These are phyloP conservation scores for Cryptosporidium tyzzeri DNA, from an alignment of 169 alveolate species.

Conservation along the genomic window DNA sequence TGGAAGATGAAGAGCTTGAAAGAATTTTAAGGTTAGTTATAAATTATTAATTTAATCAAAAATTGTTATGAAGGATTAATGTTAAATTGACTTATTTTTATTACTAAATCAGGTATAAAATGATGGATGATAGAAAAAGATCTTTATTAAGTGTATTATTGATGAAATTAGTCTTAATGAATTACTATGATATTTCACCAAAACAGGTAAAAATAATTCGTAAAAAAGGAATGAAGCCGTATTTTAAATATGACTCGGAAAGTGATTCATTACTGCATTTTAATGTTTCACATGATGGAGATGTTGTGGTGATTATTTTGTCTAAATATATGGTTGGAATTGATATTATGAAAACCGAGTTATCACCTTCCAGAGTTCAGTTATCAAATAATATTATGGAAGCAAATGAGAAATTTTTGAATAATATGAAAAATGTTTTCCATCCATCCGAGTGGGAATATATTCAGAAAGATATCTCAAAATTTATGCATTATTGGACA, in stretches of 20 bases:
- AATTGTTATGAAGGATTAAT: background rate
- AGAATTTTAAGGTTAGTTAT: constrained; percentile 30
- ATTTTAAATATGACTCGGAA: background rate
- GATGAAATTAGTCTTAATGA: background rate
- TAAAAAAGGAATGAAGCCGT: constrained; percentile 31
- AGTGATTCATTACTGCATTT: constrained; percentile 4
- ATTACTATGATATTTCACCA: constrained; percentile 31
- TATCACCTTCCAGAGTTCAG: constrained; percentile 19
- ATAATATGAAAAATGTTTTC: constrained; percentile 32
- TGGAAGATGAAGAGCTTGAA: constrained; percentile 32
- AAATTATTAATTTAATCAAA: too few species aligned
- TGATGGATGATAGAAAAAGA: constrained; percentile 38
- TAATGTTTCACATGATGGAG: constrained; percentile 72
- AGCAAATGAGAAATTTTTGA: constrained; percentile 14
- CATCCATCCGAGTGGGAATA: constrained; percentile 53
- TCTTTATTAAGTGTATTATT: constrained; percentile 32
- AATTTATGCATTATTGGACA: constrained; percentile 76
- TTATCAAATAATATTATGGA: background rate
- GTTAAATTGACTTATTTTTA: background rate
- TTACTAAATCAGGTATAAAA: constrained; percentile 6
- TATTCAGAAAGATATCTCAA: constrained; percentile 33
- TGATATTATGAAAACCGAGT: constrained; percentile 58
- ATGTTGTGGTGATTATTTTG: constrained; percentile 39
- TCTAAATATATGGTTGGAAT: constrained; percentile 61
- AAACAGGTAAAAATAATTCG: constrained; percentile 37